Percentiles rank a stretch among this genome's conserved stretches.
Evolutionary conservation across 2,329 filamentous ascomycete species (phyloP).

Genomic region (Colletotrichum sojae): DNA sequence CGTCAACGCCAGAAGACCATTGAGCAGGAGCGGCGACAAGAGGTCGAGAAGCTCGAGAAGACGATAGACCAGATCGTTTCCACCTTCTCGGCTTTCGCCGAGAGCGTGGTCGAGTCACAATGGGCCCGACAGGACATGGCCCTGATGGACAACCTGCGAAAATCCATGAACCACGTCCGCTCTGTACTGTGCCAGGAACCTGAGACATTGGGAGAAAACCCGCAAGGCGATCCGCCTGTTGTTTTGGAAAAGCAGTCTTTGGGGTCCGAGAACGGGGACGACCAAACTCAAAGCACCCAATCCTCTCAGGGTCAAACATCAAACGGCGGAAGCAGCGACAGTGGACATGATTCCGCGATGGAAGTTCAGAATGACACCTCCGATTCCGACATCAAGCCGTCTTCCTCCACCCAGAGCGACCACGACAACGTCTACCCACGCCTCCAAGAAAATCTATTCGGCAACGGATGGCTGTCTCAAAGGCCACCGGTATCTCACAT

Average conservation of each 20-base stretch:
- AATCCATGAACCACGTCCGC: slow-evolving; percentile 6
- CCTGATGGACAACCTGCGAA: slow-evolving; percentile 5
- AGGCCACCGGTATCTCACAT: not conserved
- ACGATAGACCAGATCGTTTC: slow-evolving; percentile 1
- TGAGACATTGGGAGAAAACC: not conserved
- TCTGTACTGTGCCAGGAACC: not conserved
- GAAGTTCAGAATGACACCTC: not conserved
- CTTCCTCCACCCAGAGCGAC: not conserved
- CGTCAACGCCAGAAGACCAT: slow-evolving; percentile 2
- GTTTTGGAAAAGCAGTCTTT: not conserved
- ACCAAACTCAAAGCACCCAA: no score
- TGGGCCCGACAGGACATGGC: not conserved
- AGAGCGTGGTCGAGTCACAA: not conserved
- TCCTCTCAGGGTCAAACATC: no score
- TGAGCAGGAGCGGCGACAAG: not conserved
- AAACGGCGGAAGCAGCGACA: no score
- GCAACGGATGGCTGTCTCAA: slow-evolving; percentile 9
- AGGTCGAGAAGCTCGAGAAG: slow-evolving; percentile 17
- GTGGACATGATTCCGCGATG: no score
- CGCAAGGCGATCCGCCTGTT: not conserved
- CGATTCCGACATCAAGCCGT: not conserved
- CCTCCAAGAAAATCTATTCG: not conserved
- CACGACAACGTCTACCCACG: not conserved
- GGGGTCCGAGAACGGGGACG: not conserved
- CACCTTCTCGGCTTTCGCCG: slow-evolving; percentile 3